These are phyloP conservation scores for Aphanoascus verrucosus DNA, from an alignment of 2,329 filamentous ascomycete genomes.

Conservation along the genomic window DNA sequence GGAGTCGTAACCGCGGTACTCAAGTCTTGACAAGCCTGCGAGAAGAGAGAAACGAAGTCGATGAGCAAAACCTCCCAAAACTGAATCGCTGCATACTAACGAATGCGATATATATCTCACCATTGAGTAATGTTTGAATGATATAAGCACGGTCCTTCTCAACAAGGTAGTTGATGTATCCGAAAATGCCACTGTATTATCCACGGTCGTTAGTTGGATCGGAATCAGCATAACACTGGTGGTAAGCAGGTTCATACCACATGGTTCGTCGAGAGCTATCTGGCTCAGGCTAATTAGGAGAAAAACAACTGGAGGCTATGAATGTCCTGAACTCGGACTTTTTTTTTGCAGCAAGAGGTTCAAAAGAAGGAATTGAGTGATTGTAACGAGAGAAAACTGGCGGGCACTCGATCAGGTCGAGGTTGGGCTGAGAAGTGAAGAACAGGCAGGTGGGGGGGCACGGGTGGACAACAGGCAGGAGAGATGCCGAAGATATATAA, in stretches of 20 bases:
- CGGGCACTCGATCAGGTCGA: not conserved
- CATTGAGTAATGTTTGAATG: slow-evolving; percentile 90
- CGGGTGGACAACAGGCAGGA: not conserved
- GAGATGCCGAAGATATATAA: not conserved
- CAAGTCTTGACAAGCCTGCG: slow-evolving; percentile 79
- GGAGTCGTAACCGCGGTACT: slow-evolving; percentile 98
- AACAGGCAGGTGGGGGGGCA: not conserved
- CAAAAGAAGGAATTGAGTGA: not conserved
- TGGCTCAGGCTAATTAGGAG: no score
- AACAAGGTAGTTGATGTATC: slow-evolving; percentile 98
- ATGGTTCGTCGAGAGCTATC: not conserved
- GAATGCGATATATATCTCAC: slow-evolving; percentile 40
- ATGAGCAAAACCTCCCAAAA: not conserved
- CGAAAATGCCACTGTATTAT: slow-evolving; percentile 70
- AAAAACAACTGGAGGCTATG: no score
- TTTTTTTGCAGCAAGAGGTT: not conserved
- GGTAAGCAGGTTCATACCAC: not conserved
- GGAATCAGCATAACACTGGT: not conserved
- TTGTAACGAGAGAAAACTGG: not conserved
- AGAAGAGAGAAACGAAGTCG: slow-evolving; percentile 9
- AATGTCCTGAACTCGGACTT: no score
- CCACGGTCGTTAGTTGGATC: not conserved
- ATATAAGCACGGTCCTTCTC: slow-evolving; percentile 98
- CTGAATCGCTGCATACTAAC: not conserved
- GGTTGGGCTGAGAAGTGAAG: not conserved